Conservation (phyloP, 2,329 filamentous ascomycete species). For the Ploettnerulaceae sp. region DNA sequence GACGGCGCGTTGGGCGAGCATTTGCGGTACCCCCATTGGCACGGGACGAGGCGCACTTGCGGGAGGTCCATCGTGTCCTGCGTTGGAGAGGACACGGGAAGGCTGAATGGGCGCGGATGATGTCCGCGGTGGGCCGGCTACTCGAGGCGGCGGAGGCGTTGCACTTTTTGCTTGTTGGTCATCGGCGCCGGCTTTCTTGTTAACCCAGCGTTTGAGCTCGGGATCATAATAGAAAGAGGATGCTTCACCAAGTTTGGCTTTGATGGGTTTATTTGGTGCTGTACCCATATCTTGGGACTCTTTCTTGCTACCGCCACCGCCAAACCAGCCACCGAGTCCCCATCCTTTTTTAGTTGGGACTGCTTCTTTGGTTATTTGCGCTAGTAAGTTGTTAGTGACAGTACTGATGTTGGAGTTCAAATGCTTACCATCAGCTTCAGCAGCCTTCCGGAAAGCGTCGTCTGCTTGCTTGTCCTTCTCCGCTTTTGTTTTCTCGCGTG, state of each 20-base stretch:
- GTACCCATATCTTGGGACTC: constrained; percentile 39
- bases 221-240: constrained; percentile 92
- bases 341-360: constrained; percentile 61
- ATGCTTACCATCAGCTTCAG: constrained; percentile 64
- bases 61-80: background rate
- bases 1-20: constrained; percentile 9
- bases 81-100: background rate
- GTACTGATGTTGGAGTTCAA: constrained; percentile 17
- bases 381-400: constrained; percentile 37
- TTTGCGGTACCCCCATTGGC: constrained; percentile 1
- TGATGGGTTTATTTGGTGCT: constrained; percentile 64
- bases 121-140: constrained; percentile 40
- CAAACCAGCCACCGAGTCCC: constrained; percentile 86
- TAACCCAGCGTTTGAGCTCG: constrained; percentile 96
- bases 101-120: constrained; percentile 18
- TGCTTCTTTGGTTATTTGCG: constrained; percentile 54
- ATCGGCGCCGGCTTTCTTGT: constrained; percentile 76
- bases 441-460: constrained; percentile 79
- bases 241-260: constrained; percentile 89
- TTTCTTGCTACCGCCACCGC: constrained; percentile 56
- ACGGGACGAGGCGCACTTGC: constrained; percentile 7
- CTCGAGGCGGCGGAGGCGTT: constrained; percentile 74
- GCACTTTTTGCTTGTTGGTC: constrained; percentile 54
- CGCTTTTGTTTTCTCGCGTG: constrained; percentile 53
- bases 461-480: constrained; percentile 75